A percentile compares a stretch with the other conserved stretches of the same genome.
phyloP scores from a whole-genome alignment of 331 rosid genomes.

The Acacia concinna region DNA sequence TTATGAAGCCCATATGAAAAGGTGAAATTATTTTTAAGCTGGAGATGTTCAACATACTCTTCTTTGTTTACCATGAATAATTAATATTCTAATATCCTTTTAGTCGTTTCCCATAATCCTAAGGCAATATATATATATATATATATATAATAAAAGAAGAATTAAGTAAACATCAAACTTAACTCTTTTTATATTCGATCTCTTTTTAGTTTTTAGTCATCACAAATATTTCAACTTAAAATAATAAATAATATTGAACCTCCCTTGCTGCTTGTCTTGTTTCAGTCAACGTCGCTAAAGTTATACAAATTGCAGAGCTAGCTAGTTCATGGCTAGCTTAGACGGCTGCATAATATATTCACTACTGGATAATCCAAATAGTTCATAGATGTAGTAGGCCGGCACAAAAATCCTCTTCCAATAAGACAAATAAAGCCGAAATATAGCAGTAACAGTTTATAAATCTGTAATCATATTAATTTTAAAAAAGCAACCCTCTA shows the following conservation, averaged over 20 bases:
- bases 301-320: neutral
- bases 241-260: neutral
- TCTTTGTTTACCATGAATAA: neutral
- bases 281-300: neutral
- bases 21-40: neutral
- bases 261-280: neutral
- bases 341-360: neutral
- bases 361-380: neutral
- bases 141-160: too few species aligned
- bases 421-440: slow-evolving; percentile 25
- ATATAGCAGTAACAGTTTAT: neutral
- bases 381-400: neutral
- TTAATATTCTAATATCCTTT: neutral
- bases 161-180: too few species aligned
- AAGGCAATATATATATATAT: too few species aligned
- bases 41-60: neutral
- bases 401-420: slow-evolving; percentile 25
- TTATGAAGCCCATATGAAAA: neutral
- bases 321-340: neutral
- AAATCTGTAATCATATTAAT: neutral
- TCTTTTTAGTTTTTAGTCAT: neutral
- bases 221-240: neutral
- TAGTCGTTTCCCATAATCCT: neutral
- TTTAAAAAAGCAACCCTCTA: neutral
- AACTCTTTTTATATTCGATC: neutral